A percentile compares a stretch with the other conserved stretches of the same genome.
Conservation (phyloP, 2,329 filamentous ascomycete species). For the Arthroderma sp. region DNA sequence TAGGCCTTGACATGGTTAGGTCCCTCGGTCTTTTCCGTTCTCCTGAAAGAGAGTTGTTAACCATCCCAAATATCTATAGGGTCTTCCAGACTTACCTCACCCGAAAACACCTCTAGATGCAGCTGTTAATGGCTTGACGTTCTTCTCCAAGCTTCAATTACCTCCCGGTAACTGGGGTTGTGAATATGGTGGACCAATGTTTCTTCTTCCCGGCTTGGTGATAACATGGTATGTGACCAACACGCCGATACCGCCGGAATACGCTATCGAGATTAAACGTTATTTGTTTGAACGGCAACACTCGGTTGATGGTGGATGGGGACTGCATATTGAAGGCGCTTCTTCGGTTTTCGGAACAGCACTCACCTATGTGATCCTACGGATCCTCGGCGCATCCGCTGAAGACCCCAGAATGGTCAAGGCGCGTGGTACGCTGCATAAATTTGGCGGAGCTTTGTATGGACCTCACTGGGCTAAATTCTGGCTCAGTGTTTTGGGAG, state of each 20-base stretch:
- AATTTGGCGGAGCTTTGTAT: slow-evolving; percentile 69
- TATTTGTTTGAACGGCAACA: slow-evolving; percentile 80
- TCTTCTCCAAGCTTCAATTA: slow-evolving; percentile 82
- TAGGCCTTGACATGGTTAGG: slow-evolving; percentile 64
- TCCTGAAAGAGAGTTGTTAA: background rate
- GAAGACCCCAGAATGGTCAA: slow-evolving; percentile 78
- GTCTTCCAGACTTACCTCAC: slow-evolving; percentile 56
- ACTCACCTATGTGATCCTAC: slow-evolving; percentile 73
- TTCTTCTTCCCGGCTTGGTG: slow-evolving; percentile 74
- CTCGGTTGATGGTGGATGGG: slow-evolving; percentile 89
- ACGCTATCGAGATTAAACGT: slow-evolving; percentile 78
- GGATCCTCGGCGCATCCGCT: slow-evolving; percentile 68
- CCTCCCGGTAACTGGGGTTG: slow-evolving; percentile 88
- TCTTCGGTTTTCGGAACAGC: slow-evolving; percentile 82
- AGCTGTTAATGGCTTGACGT: slow-evolving; percentile 68
- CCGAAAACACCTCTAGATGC: slow-evolving; percentile 62
- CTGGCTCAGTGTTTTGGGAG: slow-evolving; percentile 74
- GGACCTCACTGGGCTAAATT: slow-evolving; percentile 96
- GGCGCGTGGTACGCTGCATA: slow-evolving; percentile 68
- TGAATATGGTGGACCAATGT: slow-evolving; percentile 97
- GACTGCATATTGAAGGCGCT: slow-evolving; percentile 84
- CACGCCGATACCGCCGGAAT: slow-evolving; percentile 67
- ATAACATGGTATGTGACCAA: slow-evolving; percentile 81
- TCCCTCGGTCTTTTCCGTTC: slow-evolving; percentile 3
- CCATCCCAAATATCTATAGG: slow-evolving; percentile 35